Conservation (phyloP, 805 yeast species). For the Kockiozyma suomiensis region DNA sequence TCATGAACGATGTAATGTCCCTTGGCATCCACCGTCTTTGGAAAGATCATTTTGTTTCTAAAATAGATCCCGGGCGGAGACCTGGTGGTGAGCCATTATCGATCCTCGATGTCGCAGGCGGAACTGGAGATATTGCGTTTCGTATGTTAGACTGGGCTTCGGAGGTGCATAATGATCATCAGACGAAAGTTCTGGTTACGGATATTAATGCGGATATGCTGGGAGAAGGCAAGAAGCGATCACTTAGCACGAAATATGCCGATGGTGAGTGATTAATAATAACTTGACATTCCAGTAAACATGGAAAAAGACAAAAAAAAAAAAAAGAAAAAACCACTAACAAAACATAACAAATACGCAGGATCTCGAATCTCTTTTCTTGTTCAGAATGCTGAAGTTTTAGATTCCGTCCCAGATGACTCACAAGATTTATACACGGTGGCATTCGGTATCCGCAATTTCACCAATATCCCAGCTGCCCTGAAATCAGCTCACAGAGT, state of each 20-base stretch:
- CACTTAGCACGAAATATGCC: slow-evolving; percentile 58
- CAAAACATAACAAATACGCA: slow-evolving; percentile 22
- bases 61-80: slow-evolving; percentile 90
- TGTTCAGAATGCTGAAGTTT: slow-evolving; percentile 89
- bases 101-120: slow-evolving; percentile 97
- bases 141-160: slow-evolving; percentile 92
- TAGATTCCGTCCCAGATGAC: slow-evolving; percentile 80
- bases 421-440: slow-evolving; percentile 95
- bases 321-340: no score
- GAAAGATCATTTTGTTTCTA: slow-evolving; percentile 87
- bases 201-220: slow-evolving; percentile 97
- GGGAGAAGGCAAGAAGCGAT: slow-evolving; percentile 84
- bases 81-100: slow-evolving; percentile 82
- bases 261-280: slow-evolving; percentile 62
- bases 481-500: slow-evolving; percentile 94
- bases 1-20: slow-evolving; percentile 98
- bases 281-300: no score
- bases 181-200: slow-evolving; percentile 82
- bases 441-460: slow-evolving; percentile 96
- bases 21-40: slow-evolving; percentile 92
- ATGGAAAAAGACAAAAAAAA: no score
- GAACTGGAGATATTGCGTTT: slow-evolving; percentile 97
- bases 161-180: slow-evolving; percentile 68
- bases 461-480: slow-evolving; percentile 93
- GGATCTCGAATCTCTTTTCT: slow-evolving; percentile 66